Base-by-base conservation (phyloP, 805 yeast genomes). In the Saccharomyces eubayanus region DNA sequence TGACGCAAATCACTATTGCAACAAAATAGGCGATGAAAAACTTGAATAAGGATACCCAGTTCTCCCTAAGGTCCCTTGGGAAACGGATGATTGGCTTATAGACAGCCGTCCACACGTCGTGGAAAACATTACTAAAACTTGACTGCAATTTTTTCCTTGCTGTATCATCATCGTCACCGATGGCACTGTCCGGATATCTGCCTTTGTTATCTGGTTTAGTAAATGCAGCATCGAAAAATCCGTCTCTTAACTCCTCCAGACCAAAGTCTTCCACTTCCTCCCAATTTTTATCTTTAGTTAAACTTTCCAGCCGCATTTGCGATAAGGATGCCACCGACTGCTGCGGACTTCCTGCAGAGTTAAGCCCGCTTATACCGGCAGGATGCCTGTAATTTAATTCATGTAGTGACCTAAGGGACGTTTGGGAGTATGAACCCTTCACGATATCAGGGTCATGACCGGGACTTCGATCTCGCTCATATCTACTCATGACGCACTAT, bases 211-310 rank as follows among this genome's bases (percentile, higher is more conserved):
- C 61, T 11, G 63, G 64, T 45, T 70, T 71, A 6, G 70, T 63
- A 54, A 69, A 78, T 1, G 71, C 65, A 1, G 81, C 75, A 58
- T 78, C 81, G 55, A 78, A 78, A 59, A 73, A 77, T 9, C 80
- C 80, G 50, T 74, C 75, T 58, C 82, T 67, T 28, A 74, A 58
- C 57, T 78, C 82, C 51, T 75, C 76, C n/a, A 77, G 51, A 0
- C 65, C 72, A 52, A 65, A 73, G 28, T 66, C 65, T 5, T 69
- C 71, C 31, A 74, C 57, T n/a, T 67, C 60, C 21, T 71, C 70
- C 54, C 72, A 61, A 4, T 62, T 57, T 8, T 64, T 61, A 1
- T 62, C 62, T 9, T 59, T 56, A 1, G 65, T 62, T 24, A 72
- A 58, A 27, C 63, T 61, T 12, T 63, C 61, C 14, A 74, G 56